phyloP scores from a whole-genome alignment of 257 asterid genomes.

The Solanum bulbocastanum region DNA sequence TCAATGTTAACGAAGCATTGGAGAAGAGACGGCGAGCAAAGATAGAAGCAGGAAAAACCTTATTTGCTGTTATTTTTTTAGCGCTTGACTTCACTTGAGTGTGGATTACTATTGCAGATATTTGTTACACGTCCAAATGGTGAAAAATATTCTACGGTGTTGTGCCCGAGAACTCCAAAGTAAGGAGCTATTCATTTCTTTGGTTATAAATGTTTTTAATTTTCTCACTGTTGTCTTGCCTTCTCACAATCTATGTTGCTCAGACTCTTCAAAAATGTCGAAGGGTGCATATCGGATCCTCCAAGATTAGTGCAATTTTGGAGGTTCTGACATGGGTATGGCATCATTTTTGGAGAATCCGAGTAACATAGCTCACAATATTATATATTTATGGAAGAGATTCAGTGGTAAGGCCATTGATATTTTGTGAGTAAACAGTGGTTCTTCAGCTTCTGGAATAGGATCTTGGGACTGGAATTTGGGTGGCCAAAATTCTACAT shows the following conservation, averaged over 20 bases:
- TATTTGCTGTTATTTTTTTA: not conserved
- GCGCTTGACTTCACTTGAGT: not conserved
- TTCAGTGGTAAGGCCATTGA: constrained; percentile 6
- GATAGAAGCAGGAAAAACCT: not conserved
- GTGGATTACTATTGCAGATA: constrained; percentile 36
- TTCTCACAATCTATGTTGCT: not conserved
- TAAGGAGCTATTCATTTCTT: constrained; percentile 22
- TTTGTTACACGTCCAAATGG: constrained; percentile 80
- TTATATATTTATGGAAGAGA: not conserved
- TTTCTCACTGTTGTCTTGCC: not conserved
- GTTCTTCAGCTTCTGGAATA: constrained; percentile 62
- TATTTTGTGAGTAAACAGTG: constrained; percentile 44
- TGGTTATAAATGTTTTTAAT: not conserved
- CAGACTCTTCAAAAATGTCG: not conserved
- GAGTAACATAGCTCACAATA: not conserved
- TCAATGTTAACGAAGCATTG: not conserved
- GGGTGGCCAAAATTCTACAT: constrained; percentile 55
- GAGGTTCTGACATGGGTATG: not conserved
- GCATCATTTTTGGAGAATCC: not conserved
- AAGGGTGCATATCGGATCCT: not conserved
- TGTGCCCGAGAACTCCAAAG: constrained; percentile 63
- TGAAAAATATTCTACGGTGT: constrained; percentile 59
- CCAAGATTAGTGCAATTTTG: not conserved
- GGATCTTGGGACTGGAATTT: constrained; percentile 98
- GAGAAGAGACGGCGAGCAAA: not conserved